Base-by-base conservation (phyloP, 1,284 basidiomycete genomes). In the Moniliophthora roreri region DNA sequence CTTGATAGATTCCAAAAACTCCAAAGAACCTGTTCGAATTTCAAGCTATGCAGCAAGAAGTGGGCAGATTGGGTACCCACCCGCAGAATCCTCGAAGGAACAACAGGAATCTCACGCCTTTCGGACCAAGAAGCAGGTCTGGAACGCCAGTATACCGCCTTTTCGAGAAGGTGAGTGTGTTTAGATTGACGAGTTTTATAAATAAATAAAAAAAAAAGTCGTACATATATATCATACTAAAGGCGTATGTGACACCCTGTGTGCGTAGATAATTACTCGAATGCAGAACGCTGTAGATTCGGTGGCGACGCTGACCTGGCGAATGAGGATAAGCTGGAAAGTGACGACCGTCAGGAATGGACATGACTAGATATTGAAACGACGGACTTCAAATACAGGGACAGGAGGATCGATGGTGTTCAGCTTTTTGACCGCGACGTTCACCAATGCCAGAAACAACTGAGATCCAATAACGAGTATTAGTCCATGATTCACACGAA, bases 1-100 rank as follows among this genome's bases (percentile, higher is more conserved):
- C 81, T 63, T 84, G 88, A 66, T 92, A 93, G 1, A 84, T 70
- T 23, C 78, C 84, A 57, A 80, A 82, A n/a, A 89, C 70, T 0
- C 81, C 82, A 54, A 84, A 74, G 61, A 85, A 86, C 13, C 81
- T 84, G 58, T 2, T 11, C 59, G 39, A 26, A 23, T 53, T 42
- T 23, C 41, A 10, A 41, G 23, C 16, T 35, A 15, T 40, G 23
- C 11, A 38, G 28, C 26, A 18, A 41, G 13, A 21, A 20, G 20
- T 2, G 18, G 28, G 9, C 26, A 24, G 50, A 21, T 21, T 15
- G 15, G 32, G 28, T 20, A 36, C 54, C 18, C 68, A 81, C 71
- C 85, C 85, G 10, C 74, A 69, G 41, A 84, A 67, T 0, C 84
- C 84, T 58, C 85, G 63, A 1, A 75, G 56, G 1, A 71, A 66